phyloP scores from a whole-genome alignment of 169 alveolate genomes.

The Eimeria maxima region DNA sequence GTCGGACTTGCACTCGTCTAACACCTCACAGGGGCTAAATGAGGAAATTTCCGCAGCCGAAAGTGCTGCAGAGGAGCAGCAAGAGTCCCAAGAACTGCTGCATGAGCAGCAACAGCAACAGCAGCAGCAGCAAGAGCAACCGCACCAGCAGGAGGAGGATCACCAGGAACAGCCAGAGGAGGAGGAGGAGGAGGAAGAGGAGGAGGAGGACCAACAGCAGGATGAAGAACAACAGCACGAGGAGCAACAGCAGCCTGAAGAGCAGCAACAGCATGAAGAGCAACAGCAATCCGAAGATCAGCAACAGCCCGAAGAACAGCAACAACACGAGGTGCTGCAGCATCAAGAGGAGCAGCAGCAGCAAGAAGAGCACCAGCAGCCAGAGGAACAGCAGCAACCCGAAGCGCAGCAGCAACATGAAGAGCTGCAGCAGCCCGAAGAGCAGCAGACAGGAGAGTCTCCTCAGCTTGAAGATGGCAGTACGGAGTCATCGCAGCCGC shows the following conservation, averaged over 20 bases:
- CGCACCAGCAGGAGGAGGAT: constrained; percentile 59
- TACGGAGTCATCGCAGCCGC: constrained; percentile 39
- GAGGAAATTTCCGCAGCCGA: background rate
- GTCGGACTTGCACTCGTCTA: background rate
- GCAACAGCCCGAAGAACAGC: constrained; percentile 47
- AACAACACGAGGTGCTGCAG: background rate
- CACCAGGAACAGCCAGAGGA: constrained; percentile 31
- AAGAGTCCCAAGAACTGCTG: background rate
- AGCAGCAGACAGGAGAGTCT: constrained; percentile 1
- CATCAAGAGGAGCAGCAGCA: background rate
- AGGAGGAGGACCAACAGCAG: constrained; percentile 49
- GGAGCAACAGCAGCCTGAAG: background rate
- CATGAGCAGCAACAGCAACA: constrained; percentile 54
- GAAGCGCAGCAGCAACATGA: background rate
- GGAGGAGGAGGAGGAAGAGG: constrained; percentile 57
- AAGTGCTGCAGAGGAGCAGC: constrained; percentile 48
- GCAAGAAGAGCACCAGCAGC: background rate
- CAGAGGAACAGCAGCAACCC: background rate
- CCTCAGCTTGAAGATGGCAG: background rate
- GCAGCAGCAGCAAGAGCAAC: constrained; percentile 21
- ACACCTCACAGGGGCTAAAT: background rate
- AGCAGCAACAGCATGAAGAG: constrained; percentile 66
- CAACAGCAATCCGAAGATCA: constrained; percentile 40
- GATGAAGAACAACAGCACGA: constrained; percentile 20
- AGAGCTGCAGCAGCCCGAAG: background rate